A percentile compares a stretch with the other conserved stretches of the same genome.
Conservation (phyloP, 345 rosid species). For the Mangifera indica region DNA sequence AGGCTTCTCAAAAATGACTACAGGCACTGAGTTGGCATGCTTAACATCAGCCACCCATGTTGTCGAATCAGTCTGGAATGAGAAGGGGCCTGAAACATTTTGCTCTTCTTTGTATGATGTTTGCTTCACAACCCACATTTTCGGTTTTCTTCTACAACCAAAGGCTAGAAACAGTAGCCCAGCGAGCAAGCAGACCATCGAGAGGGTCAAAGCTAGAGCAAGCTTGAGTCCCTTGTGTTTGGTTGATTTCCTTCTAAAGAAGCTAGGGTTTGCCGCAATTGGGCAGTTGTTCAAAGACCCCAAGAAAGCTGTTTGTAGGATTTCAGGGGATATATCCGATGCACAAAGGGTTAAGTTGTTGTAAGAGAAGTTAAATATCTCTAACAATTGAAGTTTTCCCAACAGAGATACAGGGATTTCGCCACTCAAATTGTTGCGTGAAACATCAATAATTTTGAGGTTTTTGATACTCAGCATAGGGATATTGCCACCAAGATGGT, state of each 20-base stretch:
- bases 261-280: constrained; percentile 71
- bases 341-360: constrained; percentile 83
- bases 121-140: constrained; percentile 58
- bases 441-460: constrained; percentile 68
- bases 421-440: constrained; percentile 78
- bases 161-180: constrained; percentile 68
- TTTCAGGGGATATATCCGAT: constrained; percentile 41
- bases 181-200: constrained; percentile 58
- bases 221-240: constrained; percentile 53
- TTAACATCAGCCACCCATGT: constrained; percentile 96
- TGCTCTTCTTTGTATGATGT: constrained; percentile 68
- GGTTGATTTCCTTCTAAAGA: constrained; percentile 46
- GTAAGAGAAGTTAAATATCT: constrained; percentile 81
- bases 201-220: constrained; percentile 67
- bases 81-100: constrained; percentile 76
- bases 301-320: constrained; percentile 48
- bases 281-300: constrained; percentile 78
- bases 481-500: constrained; percentile 63
- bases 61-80: constrained; percentile 87
- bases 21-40: constrained; percentile 70
- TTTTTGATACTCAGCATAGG: constrained; percentile 43
- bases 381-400: constrained; percentile 56
- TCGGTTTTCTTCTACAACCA: constrained; percentile 57
- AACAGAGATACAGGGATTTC: constrained; percentile 59
- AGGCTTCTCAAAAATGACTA: constrained; percentile 89